These are phyloP conservation scores for Tylopilus sp. DNA, from an alignment of 1,284 basidiomycete species.

Conservation along the genomic window DNA sequence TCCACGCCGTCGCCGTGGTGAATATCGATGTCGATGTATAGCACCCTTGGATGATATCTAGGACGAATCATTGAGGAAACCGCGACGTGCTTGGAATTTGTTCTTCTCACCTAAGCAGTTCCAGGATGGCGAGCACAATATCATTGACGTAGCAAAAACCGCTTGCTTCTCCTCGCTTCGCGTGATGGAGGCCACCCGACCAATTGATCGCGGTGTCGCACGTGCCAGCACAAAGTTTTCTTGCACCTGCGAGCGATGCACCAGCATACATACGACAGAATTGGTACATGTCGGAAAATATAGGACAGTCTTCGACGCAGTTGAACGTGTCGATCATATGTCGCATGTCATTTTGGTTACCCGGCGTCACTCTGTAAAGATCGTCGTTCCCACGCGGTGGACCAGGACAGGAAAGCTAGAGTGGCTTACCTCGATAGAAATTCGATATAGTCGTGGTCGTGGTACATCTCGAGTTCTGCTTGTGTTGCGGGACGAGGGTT, in stretches of 20 bases:
- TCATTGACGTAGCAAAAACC: constrained; percentile 98
- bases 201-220: constrained; percentile 98
- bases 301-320: constrained; percentile 91
- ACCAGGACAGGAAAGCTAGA: background rate
- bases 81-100: background rate
- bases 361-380: constrained; percentile 70
- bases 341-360: constrained; percentile 71
- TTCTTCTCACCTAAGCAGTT: constrained; percentile 71
- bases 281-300: constrained; percentile 89
- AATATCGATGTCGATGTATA: constrained; percentile 97
- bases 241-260: constrained; percentile 84
- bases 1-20: constrained; percentile 98
- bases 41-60: constrained; percentile 85
- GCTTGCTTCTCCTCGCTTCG: constrained; percentile 93
- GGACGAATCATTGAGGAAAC: background rate
- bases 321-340: constrained; percentile 80
- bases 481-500: constrained; percentile 86
- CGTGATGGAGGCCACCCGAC: constrained; percentile 95
- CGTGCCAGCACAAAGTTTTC: constrained; percentile 79
- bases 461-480: constrained; percentile 88
- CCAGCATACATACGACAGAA: constrained; percentile 93
- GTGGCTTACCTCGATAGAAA: constrained; percentile 78
- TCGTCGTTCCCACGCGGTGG: background rate
- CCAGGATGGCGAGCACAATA: constrained; percentile 91
- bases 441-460: constrained; percentile 93